Evolutionary conservation across 352 stramenopile genomes (phyloP).

Genomic region (Phytopythium ostracodes): DNA sequence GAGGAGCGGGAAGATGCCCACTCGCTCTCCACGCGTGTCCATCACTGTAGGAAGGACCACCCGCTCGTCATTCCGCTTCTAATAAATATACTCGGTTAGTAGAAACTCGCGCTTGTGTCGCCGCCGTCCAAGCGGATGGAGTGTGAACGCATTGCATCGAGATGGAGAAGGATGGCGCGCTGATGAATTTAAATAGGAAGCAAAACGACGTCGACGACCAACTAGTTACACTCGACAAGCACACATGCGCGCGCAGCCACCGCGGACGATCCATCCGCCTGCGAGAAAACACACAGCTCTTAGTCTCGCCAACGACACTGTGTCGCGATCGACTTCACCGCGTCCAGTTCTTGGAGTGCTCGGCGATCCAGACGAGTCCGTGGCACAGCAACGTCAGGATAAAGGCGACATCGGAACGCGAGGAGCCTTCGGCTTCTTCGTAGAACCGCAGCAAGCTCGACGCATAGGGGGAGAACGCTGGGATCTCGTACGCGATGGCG

Average conservation of each 20-base stretch:
- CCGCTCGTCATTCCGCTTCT: not conserved
- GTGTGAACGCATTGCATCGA: not conserved
- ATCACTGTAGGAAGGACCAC: not conserved
- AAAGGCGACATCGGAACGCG: slow-evolving; percentile 70
- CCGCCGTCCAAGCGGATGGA: not conserved
- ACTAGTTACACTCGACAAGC: slow-evolving; percentile 1
- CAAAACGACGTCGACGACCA: not conserved
- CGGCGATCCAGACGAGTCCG: slow-evolving; percentile 74
- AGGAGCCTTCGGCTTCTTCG: slow-evolving; percentile 65
- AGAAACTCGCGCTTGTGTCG: not conserved
- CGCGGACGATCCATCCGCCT: not conserved
- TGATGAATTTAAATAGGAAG: slow-evolving; percentile 1
- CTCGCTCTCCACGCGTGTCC: not conserved
- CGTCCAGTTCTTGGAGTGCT: slow-evolving; percentile 61
- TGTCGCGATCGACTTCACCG: slow-evolving; percentile 11
- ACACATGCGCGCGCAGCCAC: not conserved
- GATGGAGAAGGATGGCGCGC: not conserved
- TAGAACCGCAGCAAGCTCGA: slow-evolving; percentile 67
- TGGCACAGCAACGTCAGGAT: slow-evolving; percentile 78
- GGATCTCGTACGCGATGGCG: slow-evolving; percentile 69
- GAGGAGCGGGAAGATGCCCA: not conserved
- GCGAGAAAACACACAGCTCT: not conserved
- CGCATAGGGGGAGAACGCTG: slow-evolving; percentile 67
- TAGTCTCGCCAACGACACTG: not conserved
- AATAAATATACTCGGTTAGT: not conserved